A percentile compares a stretch with the other conserved stretches of the same genome.
These are phyloP conservation scores for Xylaria sp. DNA, from an alignment of 2,329 filamentous ascomycete species.

Conservation along the genomic window DNA sequence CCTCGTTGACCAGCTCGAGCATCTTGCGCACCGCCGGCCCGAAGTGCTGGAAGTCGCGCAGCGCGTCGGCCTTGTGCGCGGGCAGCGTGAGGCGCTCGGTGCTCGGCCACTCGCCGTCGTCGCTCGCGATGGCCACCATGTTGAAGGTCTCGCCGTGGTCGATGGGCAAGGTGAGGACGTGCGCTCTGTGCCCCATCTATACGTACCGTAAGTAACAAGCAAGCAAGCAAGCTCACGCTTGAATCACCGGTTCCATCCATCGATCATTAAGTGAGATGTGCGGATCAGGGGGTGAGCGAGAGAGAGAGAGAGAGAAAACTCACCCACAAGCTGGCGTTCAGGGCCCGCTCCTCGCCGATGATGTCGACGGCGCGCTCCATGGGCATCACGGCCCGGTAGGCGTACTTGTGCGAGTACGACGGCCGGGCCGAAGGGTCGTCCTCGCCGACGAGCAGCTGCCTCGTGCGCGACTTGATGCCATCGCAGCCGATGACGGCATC, in stretches of 20 bases:
- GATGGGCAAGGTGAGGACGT: constrained; percentile 60
- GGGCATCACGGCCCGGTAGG: constrained; percentile 47
- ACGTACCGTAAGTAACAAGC: no score
- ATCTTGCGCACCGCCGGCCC: not conserved
- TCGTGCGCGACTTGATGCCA: constrained; percentile 60
- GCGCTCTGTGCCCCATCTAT: constrained; percentile 49
- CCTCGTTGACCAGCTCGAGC: constrained; percentile 24
- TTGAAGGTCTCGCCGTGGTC: constrained; percentile 4
- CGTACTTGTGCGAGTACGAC: constrained; percentile 38
- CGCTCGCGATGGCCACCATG: constrained; percentile 5
- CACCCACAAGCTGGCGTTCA: constrained; percentile 18
- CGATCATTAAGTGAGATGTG: no score
- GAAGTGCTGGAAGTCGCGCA: constrained; percentile 2
- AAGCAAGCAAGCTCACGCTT: not conserved
- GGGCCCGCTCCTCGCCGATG: constrained; percentile 43
- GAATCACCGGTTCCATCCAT: no score
- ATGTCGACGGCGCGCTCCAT: constrained; percentile 55
- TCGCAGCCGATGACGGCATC: constrained; percentile 59
- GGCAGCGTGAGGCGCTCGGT: constrained; percentile 2
- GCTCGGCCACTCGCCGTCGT: constrained; percentile 2
- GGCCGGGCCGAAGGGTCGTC: constrained; percentile 35
- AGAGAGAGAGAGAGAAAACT: not conserved
- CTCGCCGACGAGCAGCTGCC: constrained; percentile 51
- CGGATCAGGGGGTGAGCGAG: not conserved
- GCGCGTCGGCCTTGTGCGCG: constrained; percentile 2